Conservation (phyloP, 2,329 filamentous ascomycete genomes). For the Hypoxylon sp. region DNA sequence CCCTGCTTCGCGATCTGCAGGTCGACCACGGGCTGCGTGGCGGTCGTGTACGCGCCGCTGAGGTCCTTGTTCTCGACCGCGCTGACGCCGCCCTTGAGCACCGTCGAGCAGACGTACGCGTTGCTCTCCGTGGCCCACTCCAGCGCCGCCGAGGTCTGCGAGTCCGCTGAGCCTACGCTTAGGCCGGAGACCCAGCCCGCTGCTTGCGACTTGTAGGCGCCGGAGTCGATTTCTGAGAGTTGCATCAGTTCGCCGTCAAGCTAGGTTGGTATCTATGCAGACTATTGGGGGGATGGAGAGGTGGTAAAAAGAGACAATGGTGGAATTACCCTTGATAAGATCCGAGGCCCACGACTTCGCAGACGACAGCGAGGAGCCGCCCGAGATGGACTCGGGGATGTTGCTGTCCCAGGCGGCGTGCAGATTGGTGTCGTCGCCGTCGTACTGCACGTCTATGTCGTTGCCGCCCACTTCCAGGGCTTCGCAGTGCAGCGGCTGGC, state of each 20-base stretch:
- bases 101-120: conserved; percentile 58
- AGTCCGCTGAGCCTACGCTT: conserved; percentile 50
- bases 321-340: conserved; percentile 50
- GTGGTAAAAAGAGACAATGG: background rate
- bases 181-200: conserved; percentile 55
- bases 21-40: conserved; percentile 56
- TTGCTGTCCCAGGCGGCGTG: conserved; percentile 72
- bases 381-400: conserved; percentile 63
- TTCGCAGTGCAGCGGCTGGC: conserved; percentile 67
- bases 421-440: conserved; percentile 66
- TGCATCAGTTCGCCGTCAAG: background rate
- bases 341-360: conserved; percentile 57
- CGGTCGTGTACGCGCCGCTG: conserved; percentile 56
- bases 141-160: conserved; percentile 48
- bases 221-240: conserved; percentile 53
- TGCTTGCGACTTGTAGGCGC: conserved; percentile 53
- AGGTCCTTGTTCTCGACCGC: conserved; percentile 57
- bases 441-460: conserved; percentile 66
- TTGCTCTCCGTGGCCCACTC: conserved; percentile 59
- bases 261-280: background rate
- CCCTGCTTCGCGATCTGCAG: conserved; percentile 61
- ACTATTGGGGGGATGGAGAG: background rate
- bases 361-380: conserved; percentile 52
- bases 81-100: conserved; percentile 55
- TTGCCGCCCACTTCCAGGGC: conserved; percentile 67